A percentile compares a stretch with the other conserved stretches of the same genome.
phyloP scores from a whole-genome alignment of 192 early-diverging fungal genomes.

The Coemansia biformis region DNA sequence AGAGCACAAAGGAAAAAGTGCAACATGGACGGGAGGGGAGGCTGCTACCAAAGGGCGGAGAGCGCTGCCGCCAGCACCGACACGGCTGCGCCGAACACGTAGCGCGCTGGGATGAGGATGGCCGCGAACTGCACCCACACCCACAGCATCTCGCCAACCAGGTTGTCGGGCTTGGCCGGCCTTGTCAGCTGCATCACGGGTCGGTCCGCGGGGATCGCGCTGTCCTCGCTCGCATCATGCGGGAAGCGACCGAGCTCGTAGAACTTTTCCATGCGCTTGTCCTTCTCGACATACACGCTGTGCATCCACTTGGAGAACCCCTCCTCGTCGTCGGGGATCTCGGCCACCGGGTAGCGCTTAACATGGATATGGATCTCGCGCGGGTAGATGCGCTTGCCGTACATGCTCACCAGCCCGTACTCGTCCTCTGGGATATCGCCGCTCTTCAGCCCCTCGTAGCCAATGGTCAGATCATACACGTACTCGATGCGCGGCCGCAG shows the following conservation, averaged over 20 bases:
- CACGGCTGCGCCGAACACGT: conserved; percentile 13
- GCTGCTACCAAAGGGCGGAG: conserved; percentile 2
- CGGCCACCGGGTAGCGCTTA: conserved; percentile 57
- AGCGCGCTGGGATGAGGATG: conserved; percentile 28
- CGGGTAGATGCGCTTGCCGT: conserved; percentile 67
- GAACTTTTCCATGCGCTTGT: conserved; percentile 71
- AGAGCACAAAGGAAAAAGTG: too few relatives aligned
- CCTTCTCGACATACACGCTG: conserved; percentile 77
- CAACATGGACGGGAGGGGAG: too few relatives aligned
- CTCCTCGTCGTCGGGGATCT: conserved; percentile 66
- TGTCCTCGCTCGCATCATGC: conserved; percentile 31
- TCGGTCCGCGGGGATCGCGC: conserved; percentile 19
- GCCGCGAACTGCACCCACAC: conserved; percentile 46
- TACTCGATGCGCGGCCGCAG: conserved; percentile 64
- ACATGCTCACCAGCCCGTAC: conserved; percentile 73
- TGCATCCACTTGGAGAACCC: conserved; percentile 73
- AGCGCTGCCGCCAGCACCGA: conserved; percentile 2
- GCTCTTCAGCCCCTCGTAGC: conserved; percentile 68
- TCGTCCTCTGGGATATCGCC: conserved; percentile 79
- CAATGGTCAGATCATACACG: conserved; percentile 86
- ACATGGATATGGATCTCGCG: conserved; percentile 78
- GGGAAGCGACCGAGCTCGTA: conserved; percentile 72
- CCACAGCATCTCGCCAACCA: conserved; percentile 21
- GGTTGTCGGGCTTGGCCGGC: conserved; percentile 15
- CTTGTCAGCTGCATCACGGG: conserved; percentile 21